A percentile compares a stretch with the other conserved stretches of the same genome.
Conservation (phyloP, 495 filamentous ascomycete species). For the Oidiodendron maius region DNA sequence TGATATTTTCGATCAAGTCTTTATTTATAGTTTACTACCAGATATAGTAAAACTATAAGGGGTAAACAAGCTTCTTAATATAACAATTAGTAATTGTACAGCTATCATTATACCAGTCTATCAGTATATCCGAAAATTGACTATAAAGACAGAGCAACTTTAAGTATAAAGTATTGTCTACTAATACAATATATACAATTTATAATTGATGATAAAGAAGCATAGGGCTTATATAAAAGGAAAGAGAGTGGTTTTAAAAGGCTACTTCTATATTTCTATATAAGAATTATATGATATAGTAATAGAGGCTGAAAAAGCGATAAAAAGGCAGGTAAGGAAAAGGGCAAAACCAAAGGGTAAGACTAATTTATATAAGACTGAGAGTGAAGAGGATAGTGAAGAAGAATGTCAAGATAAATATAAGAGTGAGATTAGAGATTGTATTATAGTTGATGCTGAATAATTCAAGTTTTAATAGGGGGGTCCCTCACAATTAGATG, state of each 20-base stretch:
- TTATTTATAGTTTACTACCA: slow-evolving; percentile 5
- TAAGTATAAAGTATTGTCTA: slow-evolving; percentile 3
- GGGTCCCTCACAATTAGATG: neutral
- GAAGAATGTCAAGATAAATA: neutral
- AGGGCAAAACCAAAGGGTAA: slow-evolving; percentile 5
- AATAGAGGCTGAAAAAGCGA: slow-evolving; percentile 1
- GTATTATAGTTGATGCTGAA: slow-evolving; percentile 9
- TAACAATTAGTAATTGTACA: neutral
- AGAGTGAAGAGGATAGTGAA: neutral
- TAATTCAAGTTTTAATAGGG: slow-evolving; percentile 7
- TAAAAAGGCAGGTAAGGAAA: slow-evolving; percentile 1
- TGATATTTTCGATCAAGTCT: slow-evolving; percentile 7
- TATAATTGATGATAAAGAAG: slow-evolving; percentile 6
- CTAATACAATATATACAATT: neutral
- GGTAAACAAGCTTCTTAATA: neutral
- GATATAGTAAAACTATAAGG: neutral
- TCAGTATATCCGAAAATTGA: slow-evolving; percentile 11
- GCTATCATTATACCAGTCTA: neutral
- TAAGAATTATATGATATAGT: slow-evolving; percentile 8
- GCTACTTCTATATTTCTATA: slow-evolving; percentile 3
- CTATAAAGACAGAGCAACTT: slow-evolving; percentile 4
- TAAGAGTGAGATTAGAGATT: slow-evolving; percentile 2
- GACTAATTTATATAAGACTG: neutral
- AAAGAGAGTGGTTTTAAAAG: slow-evolving; percentile 9
- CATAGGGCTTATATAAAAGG: slow-evolving; percentile 2